Evolutionary conservation across 2,329 filamentous ascomycete species (phyloP).

Genomic region (Alternaria brassicicola): DNA sequence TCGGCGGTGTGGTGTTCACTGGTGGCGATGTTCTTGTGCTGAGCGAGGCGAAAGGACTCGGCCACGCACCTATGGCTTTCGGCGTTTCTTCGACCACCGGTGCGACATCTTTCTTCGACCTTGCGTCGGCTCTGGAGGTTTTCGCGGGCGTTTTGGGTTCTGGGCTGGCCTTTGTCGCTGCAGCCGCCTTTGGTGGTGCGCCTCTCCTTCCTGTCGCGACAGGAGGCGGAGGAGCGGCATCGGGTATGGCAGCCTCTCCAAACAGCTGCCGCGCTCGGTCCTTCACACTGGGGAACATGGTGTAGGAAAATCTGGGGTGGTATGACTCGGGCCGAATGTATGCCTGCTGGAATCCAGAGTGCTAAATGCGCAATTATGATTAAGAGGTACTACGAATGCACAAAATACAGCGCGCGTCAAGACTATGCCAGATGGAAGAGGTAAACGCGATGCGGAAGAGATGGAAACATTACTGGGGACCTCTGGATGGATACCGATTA

Average conservation of each 20-base stretch:
- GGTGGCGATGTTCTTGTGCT: slow-evolving; percentile 8
- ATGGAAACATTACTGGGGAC: slow-evolving; percentile 12
- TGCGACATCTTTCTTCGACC: slow-evolving; percentile 5
- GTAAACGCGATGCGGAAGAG: slow-evolving; percentile 8
- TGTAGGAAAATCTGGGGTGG: slow-evolving; percentile 4
- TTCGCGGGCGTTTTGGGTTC: slow-evolving; percentile 12
- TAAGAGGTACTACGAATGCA: not conserved
- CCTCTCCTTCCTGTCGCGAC: slow-evolving; percentile 15
- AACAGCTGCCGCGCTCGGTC: slow-evolving; percentile 23
- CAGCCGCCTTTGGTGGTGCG: slow-evolving; percentile 13
- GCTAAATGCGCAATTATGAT: slow-evolving; percentile 1
- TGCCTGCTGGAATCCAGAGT: not conserved
- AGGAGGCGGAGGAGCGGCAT: slow-evolving; percentile 9
- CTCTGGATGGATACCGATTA: slow-evolving; percentile 12
- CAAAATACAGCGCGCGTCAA: slow-evolving; percentile 1
- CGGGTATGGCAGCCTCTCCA: slow-evolving; percentile 7
- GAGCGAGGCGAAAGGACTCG: slow-evolving; percentile 11
- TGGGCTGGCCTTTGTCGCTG: slow-evolving; percentile 10
- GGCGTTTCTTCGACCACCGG: slow-evolving; percentile 9
- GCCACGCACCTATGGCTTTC: slow-evolving; percentile 14
- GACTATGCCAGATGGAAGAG: slow-evolving; percentile 1
- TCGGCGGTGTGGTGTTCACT: not conserved
- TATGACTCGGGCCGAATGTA: slow-evolving; percentile 1
- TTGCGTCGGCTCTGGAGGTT: not conserved
- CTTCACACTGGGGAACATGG: slow-evolving; percentile 32